A percentile compares a stretch with the other conserved stretches of the same genome.
phyloP scores from a whole-genome alignment of 2,329 filamentous ascomycete species.

The Aureobasidium subglaciale region DNA sequence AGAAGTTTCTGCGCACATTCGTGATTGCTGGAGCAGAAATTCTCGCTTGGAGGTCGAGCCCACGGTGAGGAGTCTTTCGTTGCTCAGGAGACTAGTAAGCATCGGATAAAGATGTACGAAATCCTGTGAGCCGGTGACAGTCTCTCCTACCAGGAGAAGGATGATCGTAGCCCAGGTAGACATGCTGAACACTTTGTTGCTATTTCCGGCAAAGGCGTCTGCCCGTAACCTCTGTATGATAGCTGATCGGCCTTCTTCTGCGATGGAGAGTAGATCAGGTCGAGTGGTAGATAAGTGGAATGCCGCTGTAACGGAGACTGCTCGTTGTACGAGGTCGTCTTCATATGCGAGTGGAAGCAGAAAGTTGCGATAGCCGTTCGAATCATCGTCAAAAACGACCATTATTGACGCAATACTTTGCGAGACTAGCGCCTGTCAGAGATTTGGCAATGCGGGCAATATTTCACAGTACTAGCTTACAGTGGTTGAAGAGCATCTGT shows the following conservation, averaged over 20 bases:
- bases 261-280: constrained; percentile 27
- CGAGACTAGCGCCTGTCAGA: constrained; percentile 22
- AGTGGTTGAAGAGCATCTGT: constrained; percentile 6
- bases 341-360: constrained; percentile 36
- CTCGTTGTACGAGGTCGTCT: constrained; percentile 30
- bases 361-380: constrained; percentile 35
- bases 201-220: constrained; percentile 26
- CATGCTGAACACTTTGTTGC: constrained; percentile 30
- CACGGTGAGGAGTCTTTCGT: not conserved
- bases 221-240: constrained; percentile 32
- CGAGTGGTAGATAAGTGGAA: constrained; percentile 32
- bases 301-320: constrained; percentile 35
- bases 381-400: constrained; percentile 32
- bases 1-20: constrained; percentile 24
- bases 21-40: constrained; percentile 29
- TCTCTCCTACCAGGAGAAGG: constrained; percentile 36
- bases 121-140: constrained; percentile 35
- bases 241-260: constrained; percentile 31
- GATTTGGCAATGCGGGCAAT: not conserved
- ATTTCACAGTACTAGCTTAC: not conserved
- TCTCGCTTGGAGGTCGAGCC: constrained; percentile 19
- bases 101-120: constrained; percentile 33
- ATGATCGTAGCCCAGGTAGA: constrained; percentile 34
- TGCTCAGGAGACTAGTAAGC: constrained; percentile 26
- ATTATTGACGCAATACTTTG: constrained; percentile 33